A percentile compares a stretch with the other conserved stretches of the same genome.
Evolutionary conservation across 139 green algal genomes (phyloP).

Genomic region (Coelastrella sp.): DNA sequence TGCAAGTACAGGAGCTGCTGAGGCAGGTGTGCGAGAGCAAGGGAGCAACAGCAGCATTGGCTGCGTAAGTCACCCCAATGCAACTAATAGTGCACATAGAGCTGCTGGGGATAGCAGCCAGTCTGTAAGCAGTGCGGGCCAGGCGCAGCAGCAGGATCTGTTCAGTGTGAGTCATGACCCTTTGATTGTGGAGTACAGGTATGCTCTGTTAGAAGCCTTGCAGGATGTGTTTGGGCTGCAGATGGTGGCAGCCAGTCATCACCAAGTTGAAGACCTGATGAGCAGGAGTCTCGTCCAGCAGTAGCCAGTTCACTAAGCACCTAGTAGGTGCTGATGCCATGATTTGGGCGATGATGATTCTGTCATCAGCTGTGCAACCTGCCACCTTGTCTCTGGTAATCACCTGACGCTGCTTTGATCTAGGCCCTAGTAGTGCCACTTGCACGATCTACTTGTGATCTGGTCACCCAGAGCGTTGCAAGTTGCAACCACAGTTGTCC

Average conservation of each 20-base stretch:
- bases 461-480: no score
- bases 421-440: no score
- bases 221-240: constrained; percentile 73
- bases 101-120: background rate
- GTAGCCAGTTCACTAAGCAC: no score
- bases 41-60: background rate
- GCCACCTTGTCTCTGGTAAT: no score
- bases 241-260: constrained; percentile 22
- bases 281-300: no score
- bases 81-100: background rate
- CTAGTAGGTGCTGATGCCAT: no score
- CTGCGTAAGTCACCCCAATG: background rate
- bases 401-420: no score
- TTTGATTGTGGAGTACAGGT: constrained; percentile 79
- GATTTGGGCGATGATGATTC: no score
- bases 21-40: background rate
- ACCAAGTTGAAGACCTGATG: background rate
- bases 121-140: background rate
- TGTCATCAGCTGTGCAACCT: no score
- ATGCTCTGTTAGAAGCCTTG: constrained; percentile 75
- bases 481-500: no score
- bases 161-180: background rate
- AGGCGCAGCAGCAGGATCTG: background rate
- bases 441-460: no score
- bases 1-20: background rate